These are phyloP conservation scores for Suhomyces sp. DNA, from an alignment of 805 yeast genomes.

Conservation along the genomic window DNA sequence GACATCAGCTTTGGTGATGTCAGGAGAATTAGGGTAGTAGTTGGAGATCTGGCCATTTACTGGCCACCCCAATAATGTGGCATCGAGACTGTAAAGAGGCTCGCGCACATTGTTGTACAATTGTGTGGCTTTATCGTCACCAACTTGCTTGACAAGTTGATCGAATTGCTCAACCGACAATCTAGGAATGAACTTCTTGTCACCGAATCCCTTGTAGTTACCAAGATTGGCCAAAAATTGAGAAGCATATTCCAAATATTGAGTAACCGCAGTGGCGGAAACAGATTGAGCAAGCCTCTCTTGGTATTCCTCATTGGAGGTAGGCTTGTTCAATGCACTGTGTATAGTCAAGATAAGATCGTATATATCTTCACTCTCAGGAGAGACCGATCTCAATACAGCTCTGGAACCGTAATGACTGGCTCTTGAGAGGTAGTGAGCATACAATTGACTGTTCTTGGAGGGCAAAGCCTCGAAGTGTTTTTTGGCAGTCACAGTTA, in stretches of 20 bases:
- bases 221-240: slow-evolving; percentile 75
- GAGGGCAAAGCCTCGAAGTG: slow-evolving; percentile 65
- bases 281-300: slow-evolving; percentile 25
- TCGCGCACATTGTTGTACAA: slow-evolving; percentile 43
- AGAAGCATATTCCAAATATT: slow-evolving; percentile 69
- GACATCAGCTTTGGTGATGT: slow-evolving; percentile 55
- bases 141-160: slow-evolving; percentile 42
- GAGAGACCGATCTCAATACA: slow-evolving; percentile 76
- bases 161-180: slow-evolving; percentile 48
- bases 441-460: slow-evolving; percentile 59
- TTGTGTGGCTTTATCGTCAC: slow-evolving; percentile 28
- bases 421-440: slow-evolving; percentile 81
- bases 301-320: slow-evolving; percentile 35
- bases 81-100: slow-evolving; percentile 50
- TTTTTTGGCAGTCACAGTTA: slow-evolving; percentile 55
- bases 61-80: slow-evolving; percentile 71
- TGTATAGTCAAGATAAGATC: slow-evolving; percentile 67
- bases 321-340: slow-evolving; percentile 44
- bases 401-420: slow-evolving; percentile 81
- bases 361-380: slow-evolving; percentile 73
- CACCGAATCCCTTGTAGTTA: slow-evolving; percentile 85
- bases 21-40: slow-evolving; percentile 51
- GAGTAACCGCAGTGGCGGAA: slow-evolving; percentile 34
- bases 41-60: slow-evolving; percentile 71
- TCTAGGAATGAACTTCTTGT: slow-evolving; percentile 77